A percentile compares a stretch with the other conserved stretches of the same genome.
phyloP scores from a whole-genome alignment of 2,329 filamentous ascomycete genomes.

The Exophiala xenobiotica region DNA sequence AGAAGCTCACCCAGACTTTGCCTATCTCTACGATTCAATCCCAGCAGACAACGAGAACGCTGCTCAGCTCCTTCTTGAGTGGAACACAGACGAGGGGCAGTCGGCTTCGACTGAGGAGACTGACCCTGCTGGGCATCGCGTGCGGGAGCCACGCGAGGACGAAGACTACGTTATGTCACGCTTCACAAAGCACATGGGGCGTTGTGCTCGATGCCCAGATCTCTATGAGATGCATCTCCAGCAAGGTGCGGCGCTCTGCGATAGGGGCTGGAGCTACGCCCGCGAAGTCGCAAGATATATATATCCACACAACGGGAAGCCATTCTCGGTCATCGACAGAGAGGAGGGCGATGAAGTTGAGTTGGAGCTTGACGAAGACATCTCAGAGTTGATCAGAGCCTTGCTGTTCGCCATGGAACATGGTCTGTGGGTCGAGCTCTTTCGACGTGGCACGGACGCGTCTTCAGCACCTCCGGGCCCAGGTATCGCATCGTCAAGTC shows the following conservation, averaged over 20 bases:
- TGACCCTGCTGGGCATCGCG: background rate
- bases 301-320: background rate
- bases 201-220: background rate
- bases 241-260: background rate
- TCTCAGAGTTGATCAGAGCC: background rate
- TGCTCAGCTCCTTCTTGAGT: too few relatives aligned
- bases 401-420: background rate
- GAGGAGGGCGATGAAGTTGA: background rate
- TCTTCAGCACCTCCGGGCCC: background rate
- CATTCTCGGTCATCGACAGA: background rate
- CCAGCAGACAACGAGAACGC: too few relatives aligned
- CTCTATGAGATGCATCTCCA: background rate
- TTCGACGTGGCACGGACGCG: background rate
- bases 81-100: background rate
- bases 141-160: background rate
- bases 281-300: background rate
- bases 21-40: too few relatives aligned
- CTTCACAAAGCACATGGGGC: background rate
- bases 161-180: background rate
- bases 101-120: background rate
- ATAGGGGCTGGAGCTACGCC: background rate
- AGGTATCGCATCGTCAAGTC: background rate
- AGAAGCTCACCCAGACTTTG: too few relatives aligned
- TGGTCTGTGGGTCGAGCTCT: background rate
- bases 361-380: background rate